phyloP scores from a whole-genome alignment of 1,284 basidiomycete species.

The Pseudomicrostroma phylloplanum region DNA sequence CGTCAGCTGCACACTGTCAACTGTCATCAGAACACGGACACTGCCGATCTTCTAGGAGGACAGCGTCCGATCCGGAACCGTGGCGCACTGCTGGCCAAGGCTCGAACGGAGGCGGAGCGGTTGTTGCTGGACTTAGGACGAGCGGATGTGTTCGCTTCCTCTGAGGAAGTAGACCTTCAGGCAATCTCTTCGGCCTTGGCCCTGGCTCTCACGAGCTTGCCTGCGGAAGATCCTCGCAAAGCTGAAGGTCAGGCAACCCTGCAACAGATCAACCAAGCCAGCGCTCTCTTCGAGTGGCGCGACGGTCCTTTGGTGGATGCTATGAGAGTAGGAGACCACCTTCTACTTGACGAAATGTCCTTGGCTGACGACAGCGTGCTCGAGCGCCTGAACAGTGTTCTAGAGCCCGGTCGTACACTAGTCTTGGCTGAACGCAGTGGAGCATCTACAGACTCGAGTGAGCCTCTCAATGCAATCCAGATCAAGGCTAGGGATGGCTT shows the following conservation, averaged over 20 bases:
- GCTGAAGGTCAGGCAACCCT: constrained; percentile 54
- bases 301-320: constrained; percentile 90
- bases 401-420: constrained; percentile 82
- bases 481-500: constrained; percentile 56
- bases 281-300: constrained; percentile 91
- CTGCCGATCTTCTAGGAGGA: constrained; percentile 90
- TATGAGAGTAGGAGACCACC: constrained; percentile 77
- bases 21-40: constrained; percentile 99
- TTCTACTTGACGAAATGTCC: constrained; percentile 94
- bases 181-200: constrained; percentile 20
- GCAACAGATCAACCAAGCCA: constrained; percentile 53
- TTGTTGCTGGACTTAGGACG: constrained; percentile 22
- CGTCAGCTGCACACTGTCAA: constrained; percentile 72
- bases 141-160: background rate
- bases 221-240: background rate
- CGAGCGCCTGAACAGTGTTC: constrained; percentile 91
- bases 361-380: constrained; percentile 97
- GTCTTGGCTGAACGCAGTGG: constrained; percentile 85
- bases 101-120: constrained; percentile 43
- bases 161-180: constrained; percentile 15
- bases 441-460: constrained; percentile 52
- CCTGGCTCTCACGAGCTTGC: constrained; percentile 7
- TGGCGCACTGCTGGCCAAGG: constrained; percentile 50
- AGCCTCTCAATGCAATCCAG: constrained; percentile 22
- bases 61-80: constrained; percentile 87